Percentiles rank a stretch among this genome's conserved stretches.
These are phyloP conservation scores for Malassezia psittaci DNA, from an alignment of 1,284 basidiomycete genomes.

Conservation along the genomic window DNA sequence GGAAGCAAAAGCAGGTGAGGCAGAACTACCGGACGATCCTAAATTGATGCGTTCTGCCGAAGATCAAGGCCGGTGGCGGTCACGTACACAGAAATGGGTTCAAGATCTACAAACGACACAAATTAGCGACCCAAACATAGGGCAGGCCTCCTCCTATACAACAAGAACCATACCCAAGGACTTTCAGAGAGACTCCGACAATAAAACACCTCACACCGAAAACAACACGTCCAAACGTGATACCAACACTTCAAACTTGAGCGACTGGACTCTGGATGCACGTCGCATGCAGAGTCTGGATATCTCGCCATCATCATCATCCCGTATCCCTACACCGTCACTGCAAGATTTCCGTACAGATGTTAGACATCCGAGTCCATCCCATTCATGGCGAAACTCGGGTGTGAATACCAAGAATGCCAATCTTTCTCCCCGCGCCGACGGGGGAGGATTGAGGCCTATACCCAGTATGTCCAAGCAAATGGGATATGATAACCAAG, in stretches of 20 bases:
- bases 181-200: not conserved
- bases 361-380: too few relatives aligned
- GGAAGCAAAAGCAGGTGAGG: conserved; percentile 38
- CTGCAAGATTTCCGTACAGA: not conserved
- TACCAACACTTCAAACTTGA: not conserved
- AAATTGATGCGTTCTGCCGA: conserved; percentile 10
- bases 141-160: not conserved
- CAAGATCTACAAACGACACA: not conserved
- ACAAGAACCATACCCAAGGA: not conserved
- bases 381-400: not conserved
- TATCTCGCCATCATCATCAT: not conserved
- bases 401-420: too few relatives aligned
- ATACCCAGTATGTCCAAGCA: not conserved
- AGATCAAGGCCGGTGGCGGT: not conserved
- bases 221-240: not conserved
- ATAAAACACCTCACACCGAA: too few relatives aligned
- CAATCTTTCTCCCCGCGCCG: not conserved
- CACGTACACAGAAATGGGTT: not conserved
- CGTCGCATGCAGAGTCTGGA: not conserved
- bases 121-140: not conserved
- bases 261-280: not conserved
- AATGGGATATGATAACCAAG: not conserved
- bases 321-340: conserved; percentile 5
- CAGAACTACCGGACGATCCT: conserved; percentile 25
- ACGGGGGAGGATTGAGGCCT: not conserved